These are phyloP conservation scores for Exophiala lecanii-corni DNA, from an alignment of 2,329 filamentous ascomycete species.

Conservation along the genomic window DNA sequence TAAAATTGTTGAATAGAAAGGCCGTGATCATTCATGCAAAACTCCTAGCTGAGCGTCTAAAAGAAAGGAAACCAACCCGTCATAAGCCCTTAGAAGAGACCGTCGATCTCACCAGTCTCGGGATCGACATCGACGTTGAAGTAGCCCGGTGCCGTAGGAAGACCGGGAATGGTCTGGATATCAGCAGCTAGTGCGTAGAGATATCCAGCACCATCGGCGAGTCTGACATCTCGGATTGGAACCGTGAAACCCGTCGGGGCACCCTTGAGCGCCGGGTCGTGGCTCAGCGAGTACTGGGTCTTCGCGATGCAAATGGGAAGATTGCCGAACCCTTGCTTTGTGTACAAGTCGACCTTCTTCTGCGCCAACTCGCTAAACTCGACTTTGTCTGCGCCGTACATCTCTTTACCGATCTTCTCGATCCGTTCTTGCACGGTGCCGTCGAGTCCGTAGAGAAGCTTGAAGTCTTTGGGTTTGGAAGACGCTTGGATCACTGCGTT, in stretches of 20 bases:
- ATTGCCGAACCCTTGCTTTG: slow-evolving; percentile 83
- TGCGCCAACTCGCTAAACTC: slow-evolving; percentile 92
- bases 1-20: background rate
- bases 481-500: slow-evolving; percentile 79
- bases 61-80: no score
- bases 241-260: slow-evolving; percentile 92
- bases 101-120: slow-evolving; percentile 80
- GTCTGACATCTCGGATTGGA: slow-evolving; percentile 86
- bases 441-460: slow-evolving; percentile 76
- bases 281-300: slow-evolving; percentile 94
- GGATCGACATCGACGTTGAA: slow-evolving; percentile 81
- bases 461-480: slow-evolving; percentile 79
- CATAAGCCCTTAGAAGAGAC: slow-evolving; percentile 69
- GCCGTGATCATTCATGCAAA: no score
- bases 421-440: slow-evolving; percentile 83
- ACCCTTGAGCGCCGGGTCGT: slow-evolving; percentile 90
- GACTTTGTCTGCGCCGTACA: slow-evolving; percentile 88
- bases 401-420: slow-evolving; percentile 80
- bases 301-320: slow-evolving; percentile 96
- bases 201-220: slow-evolving; percentile 92
- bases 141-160: slow-evolving; percentile 92
- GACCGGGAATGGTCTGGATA: slow-evolving; percentile 94
- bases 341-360: slow-evolving; percentile 95
- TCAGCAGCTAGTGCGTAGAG: slow-evolving; percentile 93
- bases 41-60: no score